Percentiles rank a stretch among this genome's conserved stretches.
phyloP scores from a whole-genome alignment of 2,329 filamentous ascomycete genomes.

The Pseudocercospora cruenta region DNA sequence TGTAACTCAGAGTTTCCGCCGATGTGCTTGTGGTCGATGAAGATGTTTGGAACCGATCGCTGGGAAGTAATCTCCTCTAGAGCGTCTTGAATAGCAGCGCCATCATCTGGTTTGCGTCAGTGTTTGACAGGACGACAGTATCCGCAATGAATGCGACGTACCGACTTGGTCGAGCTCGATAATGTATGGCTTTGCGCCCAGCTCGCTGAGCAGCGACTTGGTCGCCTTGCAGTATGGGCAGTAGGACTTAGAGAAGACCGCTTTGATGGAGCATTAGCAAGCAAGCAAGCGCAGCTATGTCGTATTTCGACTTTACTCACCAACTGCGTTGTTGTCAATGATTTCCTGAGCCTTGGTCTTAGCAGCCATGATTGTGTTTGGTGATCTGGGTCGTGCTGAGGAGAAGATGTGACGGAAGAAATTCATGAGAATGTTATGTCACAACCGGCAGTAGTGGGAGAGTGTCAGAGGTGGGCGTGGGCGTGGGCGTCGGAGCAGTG shows the following conservation, averaged over 20 bases:
- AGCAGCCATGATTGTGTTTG: slow-evolving; percentile 77
- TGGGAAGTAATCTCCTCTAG: slow-evolving; percentile 80
- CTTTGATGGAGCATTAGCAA: slow-evolving; percentile 46
- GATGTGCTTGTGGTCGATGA: slow-evolving; percentile 87
- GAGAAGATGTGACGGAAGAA: slow-evolving; percentile 76
- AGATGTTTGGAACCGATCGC: slow-evolving; percentile 93
- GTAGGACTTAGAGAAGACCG: slow-evolving; percentile 96
- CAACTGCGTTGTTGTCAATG: slow-evolving; percentile 86
- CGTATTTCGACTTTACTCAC: slow-evolving; percentile 45
- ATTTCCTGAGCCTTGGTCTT: slow-evolving; percentile 81
- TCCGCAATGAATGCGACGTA: slow-evolving; percentile 43
- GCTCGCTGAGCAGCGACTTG: slow-evolving; percentile 72
- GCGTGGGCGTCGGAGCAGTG: neutral
- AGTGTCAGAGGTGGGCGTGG: neutral
- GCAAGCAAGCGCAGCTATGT: neutral
- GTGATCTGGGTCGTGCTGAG: slow-evolving; percentile 51
- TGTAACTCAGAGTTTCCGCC: slow-evolving; percentile 93
- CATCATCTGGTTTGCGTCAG: slow-evolving; percentile 67
- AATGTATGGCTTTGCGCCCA: slow-evolving; percentile 72
- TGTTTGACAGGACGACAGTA: too few relatives aligned
- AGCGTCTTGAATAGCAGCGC: slow-evolving; percentile 78
- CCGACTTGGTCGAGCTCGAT: slow-evolving; percentile 85
- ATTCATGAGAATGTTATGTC: slow-evolving; percentile 51
- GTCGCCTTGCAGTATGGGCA: slow-evolving; percentile 88
- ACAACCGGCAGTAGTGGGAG: neutral